phyloP scores from a whole-genome alignment of 345 rosid species.

The Fremontodendron californicum region DNA sequence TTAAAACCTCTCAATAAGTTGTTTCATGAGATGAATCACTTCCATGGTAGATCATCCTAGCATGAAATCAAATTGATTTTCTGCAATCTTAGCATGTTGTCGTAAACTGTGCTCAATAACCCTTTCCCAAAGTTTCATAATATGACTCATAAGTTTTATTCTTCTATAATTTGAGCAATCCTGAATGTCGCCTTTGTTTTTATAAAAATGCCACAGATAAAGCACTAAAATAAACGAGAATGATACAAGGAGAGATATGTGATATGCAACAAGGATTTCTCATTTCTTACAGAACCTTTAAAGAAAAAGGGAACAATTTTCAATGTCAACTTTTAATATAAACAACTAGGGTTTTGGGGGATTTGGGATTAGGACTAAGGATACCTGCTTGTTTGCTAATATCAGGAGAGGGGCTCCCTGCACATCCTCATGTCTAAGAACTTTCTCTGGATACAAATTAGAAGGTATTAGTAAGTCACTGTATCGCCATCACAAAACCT shows the following conservation, averaged over 20 bases:
- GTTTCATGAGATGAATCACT: no score
- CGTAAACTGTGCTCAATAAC: no score
- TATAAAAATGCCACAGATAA: neutral
- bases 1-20: no score
- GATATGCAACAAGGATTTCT: neutral
- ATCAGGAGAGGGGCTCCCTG: slow-evolving; percentile 91
- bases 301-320: neutral
- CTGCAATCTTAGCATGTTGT: no score
- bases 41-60: no score
- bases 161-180: no score
- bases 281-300: neutral
- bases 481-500: neutral
- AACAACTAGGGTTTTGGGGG: neutral
- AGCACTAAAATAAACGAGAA: neutral
- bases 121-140: no score
- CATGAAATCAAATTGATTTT: no score
- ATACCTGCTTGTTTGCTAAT: slow-evolving; percentile 91
- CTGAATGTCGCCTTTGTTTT: no score
- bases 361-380: neutral
- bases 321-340: neutral
- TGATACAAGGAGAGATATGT: neutral
- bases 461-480: slow-evolving; percentile 7
- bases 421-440: slow-evolving; percentile 89
- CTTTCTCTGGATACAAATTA: slow-evolving; percentile 56
- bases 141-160: no score